Evolutionary conservation across 2,329 filamentous ascomycete genomes (phyloP), one percentile per base, ranked within the genome.

Genomic region (Botrytis byssoidea): DNA sequence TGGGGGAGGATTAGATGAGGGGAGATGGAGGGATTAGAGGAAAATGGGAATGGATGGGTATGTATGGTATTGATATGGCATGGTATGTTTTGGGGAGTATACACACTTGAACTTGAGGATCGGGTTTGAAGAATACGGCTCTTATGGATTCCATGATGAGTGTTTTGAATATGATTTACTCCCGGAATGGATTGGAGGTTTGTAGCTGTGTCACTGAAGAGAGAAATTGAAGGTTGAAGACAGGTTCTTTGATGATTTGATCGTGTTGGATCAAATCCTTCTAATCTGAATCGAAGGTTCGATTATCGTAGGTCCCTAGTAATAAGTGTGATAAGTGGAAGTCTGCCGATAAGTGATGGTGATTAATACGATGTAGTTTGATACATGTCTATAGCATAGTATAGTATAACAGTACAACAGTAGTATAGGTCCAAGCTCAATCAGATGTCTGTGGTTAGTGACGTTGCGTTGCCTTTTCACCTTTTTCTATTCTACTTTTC

Each of bases 91-190:
- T 46, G 73, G 32, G 69, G 44, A 59, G 67, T 61, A 60, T 67
- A 78, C 86, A 77, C 86, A 97, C 95, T 88, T 99, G 95, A 76
- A 92, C 92, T 83, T 97, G 92, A 63, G 96, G 96, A 81, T 97
- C 95, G 55, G 96, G 95, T 84, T 94, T 95, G 83, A 91, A 94
- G 84, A 98, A 95, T 80, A 98, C 90, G 74, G 91, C 87, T 83
- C 90, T 93, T 82, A 98, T 87, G 61, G 92, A 89, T 85, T 98
- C 94, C 96, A 98, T 98, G 22, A 66, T 76, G 71, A 20, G 12
- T 22, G n/a, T 55, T 60, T 32, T 18, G 46, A 32, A 16, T 32
- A 25, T 29, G 37, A 37, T 40, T 29, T 40, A 40, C 44, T 40
- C 32, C 22, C 48, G 44, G n/a, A n/a, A 29, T 29, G 20, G 7